These are phyloP conservation scores for Medicago lupulina DNA, from an alignment of 306 rosid genomes.

Conservation along the genomic window DNA sequence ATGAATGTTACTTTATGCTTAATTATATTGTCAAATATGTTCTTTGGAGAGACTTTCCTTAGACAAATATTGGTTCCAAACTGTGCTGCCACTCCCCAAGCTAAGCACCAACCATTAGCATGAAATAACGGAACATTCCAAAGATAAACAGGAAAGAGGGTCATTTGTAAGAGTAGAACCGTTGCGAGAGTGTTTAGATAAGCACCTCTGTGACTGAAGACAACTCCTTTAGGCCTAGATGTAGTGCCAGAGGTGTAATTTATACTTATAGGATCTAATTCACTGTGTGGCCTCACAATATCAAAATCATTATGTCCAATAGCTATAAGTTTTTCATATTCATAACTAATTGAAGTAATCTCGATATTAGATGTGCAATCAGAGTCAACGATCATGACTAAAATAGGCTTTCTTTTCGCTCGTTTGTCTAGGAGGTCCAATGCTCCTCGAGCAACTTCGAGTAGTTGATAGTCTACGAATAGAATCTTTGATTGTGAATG, in stretches of 20 bases:
- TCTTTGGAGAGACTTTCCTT: conserved; percentile 68
- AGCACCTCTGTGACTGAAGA: conserved; percentile 80
- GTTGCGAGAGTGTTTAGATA: conserved; percentile 83
- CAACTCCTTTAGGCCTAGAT: conserved; percentile 90
- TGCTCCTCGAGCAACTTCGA: conserved; percentile 62
- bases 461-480: conserved; percentile 72
- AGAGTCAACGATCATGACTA: conserved; percentile 63
- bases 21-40: conserved; percentile 59
- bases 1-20: conserved; percentile 70
- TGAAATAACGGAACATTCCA: conserved; percentile 93
- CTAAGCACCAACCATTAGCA: conserved; percentile 89
- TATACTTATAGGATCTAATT: conserved; percentile 84
- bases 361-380: conserved; percentile 42
- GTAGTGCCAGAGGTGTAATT: conserved; percentile 95
- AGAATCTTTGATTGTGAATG: conserved; percentile 79
- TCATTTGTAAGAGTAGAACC: conserved; percentile 65
- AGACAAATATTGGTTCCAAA: conserved; percentile 78
- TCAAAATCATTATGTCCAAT: conserved; percentile 56
- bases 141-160: conserved; percentile 71
- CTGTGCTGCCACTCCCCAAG: conserved; percentile 88
- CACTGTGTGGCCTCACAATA: conserved; percentile 62
- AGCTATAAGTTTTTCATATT: conserved; percentile 64
- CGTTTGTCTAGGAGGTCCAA: conserved; percentile 46
- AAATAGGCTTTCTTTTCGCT: conserved; percentile 48
- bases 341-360: conserved; percentile 46